Conservation (phyloP, 805 yeast species). For the Kodamaea jinghongensis region DNA sequence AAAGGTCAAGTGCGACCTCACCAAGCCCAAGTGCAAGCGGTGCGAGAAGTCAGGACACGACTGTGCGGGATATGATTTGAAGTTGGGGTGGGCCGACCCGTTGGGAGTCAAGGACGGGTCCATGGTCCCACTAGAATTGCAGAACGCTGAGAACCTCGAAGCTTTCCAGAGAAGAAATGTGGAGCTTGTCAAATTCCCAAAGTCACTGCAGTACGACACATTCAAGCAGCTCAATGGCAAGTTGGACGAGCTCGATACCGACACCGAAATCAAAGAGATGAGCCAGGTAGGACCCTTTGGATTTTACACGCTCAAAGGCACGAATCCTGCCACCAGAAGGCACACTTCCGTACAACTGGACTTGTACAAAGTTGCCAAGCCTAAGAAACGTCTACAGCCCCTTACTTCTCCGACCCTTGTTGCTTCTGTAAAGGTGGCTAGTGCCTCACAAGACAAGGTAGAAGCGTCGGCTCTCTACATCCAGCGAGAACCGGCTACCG, state of each 20-base stretch:
- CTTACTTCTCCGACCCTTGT: too few species aligned
- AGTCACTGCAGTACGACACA: constrained; percentile 31
- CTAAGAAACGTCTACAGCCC: too few species aligned
- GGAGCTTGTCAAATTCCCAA: constrained; percentile 42
- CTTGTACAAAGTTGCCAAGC: too few species aligned
- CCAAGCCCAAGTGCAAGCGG: constrained; percentile 44
- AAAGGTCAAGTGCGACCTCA: constrained; percentile 53
- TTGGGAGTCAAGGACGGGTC: constrained; percentile 26
- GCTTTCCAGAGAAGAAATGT: constrained; percentile 45
- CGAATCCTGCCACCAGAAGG: too few species aligned
- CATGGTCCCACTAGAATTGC: constrained; percentile 17
- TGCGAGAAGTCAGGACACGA: constrained; percentile 43
- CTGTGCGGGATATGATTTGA: constrained; percentile 52
- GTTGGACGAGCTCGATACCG: constrained; percentile 31
- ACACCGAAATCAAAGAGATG: not conserved
- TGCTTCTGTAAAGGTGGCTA: too few species aligned
- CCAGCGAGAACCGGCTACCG: not conserved
- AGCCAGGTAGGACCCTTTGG: constrained; percentile 6
- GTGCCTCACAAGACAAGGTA: too few species aligned
- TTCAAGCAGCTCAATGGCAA: constrained; percentile 37
- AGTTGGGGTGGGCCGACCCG: constrained; percentile 46
- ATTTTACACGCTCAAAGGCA: not conserved
- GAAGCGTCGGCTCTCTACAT: too few species aligned
- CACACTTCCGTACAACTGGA: too few species aligned
- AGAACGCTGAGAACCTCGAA: constrained; percentile 21